A percentile compares a stretch with the other conserved stretches of the same genome.
phyloP scores from a whole-genome alignment of 768 basidiomycete genomes.

The Amanita pallidorosea region DNA sequence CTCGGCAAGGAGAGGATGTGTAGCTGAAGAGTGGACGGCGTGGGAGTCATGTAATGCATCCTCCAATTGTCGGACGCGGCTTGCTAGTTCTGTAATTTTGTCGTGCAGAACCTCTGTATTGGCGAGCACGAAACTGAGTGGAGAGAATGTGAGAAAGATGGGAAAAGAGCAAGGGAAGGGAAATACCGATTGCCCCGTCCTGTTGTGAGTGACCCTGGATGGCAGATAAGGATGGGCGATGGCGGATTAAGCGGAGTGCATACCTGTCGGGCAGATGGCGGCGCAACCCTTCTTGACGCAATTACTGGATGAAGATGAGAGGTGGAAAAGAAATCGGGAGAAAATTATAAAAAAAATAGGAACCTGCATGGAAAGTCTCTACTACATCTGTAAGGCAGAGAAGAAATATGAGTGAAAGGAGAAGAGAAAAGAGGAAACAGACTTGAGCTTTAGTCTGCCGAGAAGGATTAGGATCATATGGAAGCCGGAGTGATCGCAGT shows the following conservation, averaged over 20 bases:
- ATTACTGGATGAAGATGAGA: constrained; percentile 21
- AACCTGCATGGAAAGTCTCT: constrained; percentile 60
- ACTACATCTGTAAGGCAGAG: constrained; percentile 32
- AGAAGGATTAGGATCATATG: constrained; percentile 4
- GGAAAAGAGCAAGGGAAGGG: background rate
- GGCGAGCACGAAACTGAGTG: constrained; percentile 52
- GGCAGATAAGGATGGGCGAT: constrained; percentile 6
- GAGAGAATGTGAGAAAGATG: background rate
- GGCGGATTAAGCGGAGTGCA: constrained; percentile 7
- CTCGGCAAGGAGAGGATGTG: constrained; percentile 49
- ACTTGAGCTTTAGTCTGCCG: constrained; percentile 58
- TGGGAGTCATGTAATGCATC: constrained; percentile 52
- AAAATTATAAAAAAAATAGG: constrained; percentile 6
- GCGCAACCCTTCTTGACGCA: constrained; percentile 49
- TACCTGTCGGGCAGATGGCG: constrained; percentile 60
- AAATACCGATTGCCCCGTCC: constrained; percentile 61
- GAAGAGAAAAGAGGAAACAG: constrained; percentile 14
- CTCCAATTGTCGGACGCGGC: constrained; percentile 57
- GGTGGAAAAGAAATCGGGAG: constrained; percentile 1
- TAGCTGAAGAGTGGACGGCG: constrained; percentile 30
- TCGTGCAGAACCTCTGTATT: constrained; percentile 63
- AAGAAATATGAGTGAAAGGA: constrained; percentile 8
- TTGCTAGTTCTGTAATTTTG: constrained; percentile 50
- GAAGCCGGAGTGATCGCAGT: constrained; percentile 8
- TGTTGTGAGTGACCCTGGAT: constrained; percentile 54